A percentile compares a stretch with the other conserved stretches of the same genome.
phyloP scores from a whole-genome alignment of 1,284 basidiomycete species.

The Naganishia albida region DNA sequence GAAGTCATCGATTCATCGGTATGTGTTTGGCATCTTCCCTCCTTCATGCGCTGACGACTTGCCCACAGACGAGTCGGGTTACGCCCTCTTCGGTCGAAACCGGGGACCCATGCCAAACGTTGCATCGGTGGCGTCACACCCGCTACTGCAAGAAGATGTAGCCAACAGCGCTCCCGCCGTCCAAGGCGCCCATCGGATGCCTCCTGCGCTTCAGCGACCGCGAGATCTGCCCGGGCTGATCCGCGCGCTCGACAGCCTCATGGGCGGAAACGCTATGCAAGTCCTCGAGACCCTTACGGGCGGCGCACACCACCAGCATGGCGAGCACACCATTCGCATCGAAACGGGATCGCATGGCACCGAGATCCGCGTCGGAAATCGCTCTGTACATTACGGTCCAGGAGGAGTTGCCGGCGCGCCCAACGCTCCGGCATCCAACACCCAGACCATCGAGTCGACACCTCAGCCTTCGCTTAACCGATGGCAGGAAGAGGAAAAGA shows the following conservation, averaged over 20 bases:
- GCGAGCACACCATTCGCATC: constrained; percentile 31
- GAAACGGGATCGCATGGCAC: constrained; percentile 23
- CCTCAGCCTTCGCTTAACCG: constrained; percentile 81
- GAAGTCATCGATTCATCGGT: constrained; percentile 27
- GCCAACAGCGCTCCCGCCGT: not conserved
- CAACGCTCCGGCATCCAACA: not conserved
- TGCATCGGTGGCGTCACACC: constrained; percentile 30
- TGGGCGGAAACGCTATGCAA: constrained; percentile 36
- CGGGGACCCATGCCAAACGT: constrained; percentile 6
- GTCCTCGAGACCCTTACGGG: constrained; percentile 35
- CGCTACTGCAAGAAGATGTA: constrained; percentile 28
- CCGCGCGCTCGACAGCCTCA: constrained; percentile 34
- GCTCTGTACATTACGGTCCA: constrained; percentile 19
- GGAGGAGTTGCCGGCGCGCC: constrained; percentile 2
- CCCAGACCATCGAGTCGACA: constrained; percentile 51
- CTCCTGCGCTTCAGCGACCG: constrained; percentile 1
- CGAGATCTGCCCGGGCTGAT: constrained; percentile 32
- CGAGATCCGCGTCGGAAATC: constrained; percentile 24
- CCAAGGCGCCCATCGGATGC: not conserved
- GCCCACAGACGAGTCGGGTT: constrained; percentile 16
- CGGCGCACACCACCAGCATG: constrained; percentile 24
- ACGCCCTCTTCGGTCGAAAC: constrained; percentile 25
- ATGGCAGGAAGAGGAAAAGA: constrained; percentile 86
- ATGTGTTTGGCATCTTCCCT: not conserved
- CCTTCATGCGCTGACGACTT: not conserved